Evolutionary conservation across 2,329 filamentous ascomycete species (phyloP).

Genomic region (Talaromyces sp.): DNA sequence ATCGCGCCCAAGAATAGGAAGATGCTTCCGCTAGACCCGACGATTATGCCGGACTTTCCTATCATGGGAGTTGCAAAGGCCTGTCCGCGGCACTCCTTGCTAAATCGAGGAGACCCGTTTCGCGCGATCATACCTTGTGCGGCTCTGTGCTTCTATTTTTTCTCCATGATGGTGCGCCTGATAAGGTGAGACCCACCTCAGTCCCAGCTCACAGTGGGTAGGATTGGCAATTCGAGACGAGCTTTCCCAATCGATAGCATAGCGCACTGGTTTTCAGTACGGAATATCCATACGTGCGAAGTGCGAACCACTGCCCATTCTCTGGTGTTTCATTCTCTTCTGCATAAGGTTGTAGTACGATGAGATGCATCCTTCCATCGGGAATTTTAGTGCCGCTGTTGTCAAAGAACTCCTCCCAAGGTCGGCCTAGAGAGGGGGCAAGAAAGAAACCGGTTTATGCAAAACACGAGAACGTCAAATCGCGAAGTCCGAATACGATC

Average conservation of each 20-base stretch:
- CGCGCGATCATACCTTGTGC: constrained; percentile 9
- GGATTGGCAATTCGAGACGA: neutral
- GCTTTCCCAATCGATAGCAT: neutral
- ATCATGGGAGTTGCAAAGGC: neutral
- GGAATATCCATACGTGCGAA: too few relatives aligned
- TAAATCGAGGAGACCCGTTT: neutral
- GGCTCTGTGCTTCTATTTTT: constrained; percentile 1
- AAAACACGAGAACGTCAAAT: neutral
- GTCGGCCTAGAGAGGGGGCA: neutral
- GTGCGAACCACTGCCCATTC: neutral
- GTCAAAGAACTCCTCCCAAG: neutral
- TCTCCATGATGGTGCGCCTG: neutral
- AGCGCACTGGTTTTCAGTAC: neutral
- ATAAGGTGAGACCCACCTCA: neutral
- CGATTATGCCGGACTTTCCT: neutral
- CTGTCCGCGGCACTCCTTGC: neutral
- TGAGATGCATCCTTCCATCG: neutral
- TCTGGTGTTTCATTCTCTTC: neutral
- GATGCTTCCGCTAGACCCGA: neutral
- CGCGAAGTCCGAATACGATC: neutral
- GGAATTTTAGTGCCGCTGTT: neutral
- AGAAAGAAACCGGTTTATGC: neutral
- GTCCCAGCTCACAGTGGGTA: neutral
- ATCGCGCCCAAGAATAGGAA: neutral
- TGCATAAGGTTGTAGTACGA: neutral